Base-by-base conservation (phyloP, 768 basidiomycete genomes). In the Hysterangium stoloniferum region DNA sequence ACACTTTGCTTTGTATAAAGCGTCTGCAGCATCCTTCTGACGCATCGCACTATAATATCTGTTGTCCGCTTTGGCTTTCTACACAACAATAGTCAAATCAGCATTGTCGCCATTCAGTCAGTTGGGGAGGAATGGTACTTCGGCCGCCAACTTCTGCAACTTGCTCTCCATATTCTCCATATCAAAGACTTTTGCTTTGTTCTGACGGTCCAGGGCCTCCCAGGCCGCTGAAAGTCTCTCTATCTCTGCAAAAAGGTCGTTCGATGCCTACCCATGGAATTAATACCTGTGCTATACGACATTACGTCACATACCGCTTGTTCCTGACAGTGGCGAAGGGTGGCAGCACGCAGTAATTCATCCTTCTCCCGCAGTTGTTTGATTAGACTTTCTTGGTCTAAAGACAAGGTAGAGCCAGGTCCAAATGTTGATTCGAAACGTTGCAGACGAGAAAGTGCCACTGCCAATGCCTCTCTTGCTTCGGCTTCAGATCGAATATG, bases 21-120 rank as follows among this genome's bases (percentile, higher is more conserved):
- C 71, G 28, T 92, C 88, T 2, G 83, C 67, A 15, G 87, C 82
- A 53, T 96, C 92, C 66, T 86, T 92, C 52, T 85, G 82, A 27
- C 92, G 82, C 83, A 95, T 88, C 2, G 84, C 83, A 15, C 87
- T 78, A 61, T 82, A 98, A 62, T 80, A 98, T 64, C 94, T 97
- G 71, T 93, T 95, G 53, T 97, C 94, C 13, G 87, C 82, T 68
- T 95, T 97, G 7, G 91, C 88, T 84, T 89, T 90, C 91, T 97
- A 66, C 31, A 46, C 31, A 15, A 12, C 46, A 36, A 52, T 19
- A 1, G 44, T 29, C 35, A 36, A 31, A 52, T 36, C 54, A 6
- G 15, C 15, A 51, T 20, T 31, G 12, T 48, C 34, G n/a, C 2
- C 3, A 31, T 20, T 43, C 17, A 24, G 22, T 11, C 48, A 19